Evolutionary conservation across 1,284 basidiomycete species (phyloP).

Genomic region (Coniferiporia sulphurascens): DNA sequence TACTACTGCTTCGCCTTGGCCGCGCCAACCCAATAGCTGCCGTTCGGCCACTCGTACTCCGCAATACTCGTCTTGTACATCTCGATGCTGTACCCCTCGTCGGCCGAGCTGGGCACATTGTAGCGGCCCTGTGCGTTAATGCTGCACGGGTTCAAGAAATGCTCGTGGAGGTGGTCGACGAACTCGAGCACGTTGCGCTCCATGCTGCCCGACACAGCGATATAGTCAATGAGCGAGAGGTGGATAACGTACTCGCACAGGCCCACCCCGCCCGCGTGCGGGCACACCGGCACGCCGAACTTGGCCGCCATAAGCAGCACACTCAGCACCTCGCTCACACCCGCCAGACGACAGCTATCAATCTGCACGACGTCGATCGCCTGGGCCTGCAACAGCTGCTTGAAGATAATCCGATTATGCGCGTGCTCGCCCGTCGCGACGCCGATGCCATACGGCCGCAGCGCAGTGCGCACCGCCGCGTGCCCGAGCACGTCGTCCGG

Average conservation of each 20-base stretch:
- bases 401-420: constrained; percentile 96
- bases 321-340: constrained; percentile 89
- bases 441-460: constrained; percentile 82
- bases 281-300: constrained; percentile 87
- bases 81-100: constrained; percentile 79
- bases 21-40: constrained; percentile 60
- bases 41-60: constrained; percentile 72
- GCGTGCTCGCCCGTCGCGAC: constrained; percentile 97
- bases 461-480: constrained; percentile 72
- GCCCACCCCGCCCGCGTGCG: constrained; percentile 94
- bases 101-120: constrained; percentile 65
- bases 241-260: constrained; percentile 93
- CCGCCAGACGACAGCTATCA: constrained; percentile 89
- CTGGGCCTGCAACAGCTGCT: constrained; percentile 89
- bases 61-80: constrained; percentile 69
- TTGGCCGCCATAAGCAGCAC: constrained; percentile 95
- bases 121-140: constrained; percentile 86
- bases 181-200: constrained; percentile 91
- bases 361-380: constrained; percentile 97
- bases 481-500: constrained; percentile 89
- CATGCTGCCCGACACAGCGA: constrained; percentile 86
- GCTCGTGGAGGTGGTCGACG: constrained; percentile 89
- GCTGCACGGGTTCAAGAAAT: constrained; percentile 85
- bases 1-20: not conserved
- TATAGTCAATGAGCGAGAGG: constrained; percentile 88